These are phyloP conservation scores for Aspergillus hiratsukae DNA, from an alignment of 2,329 filamentous ascomycete species.

Conservation along the genomic window DNA sequence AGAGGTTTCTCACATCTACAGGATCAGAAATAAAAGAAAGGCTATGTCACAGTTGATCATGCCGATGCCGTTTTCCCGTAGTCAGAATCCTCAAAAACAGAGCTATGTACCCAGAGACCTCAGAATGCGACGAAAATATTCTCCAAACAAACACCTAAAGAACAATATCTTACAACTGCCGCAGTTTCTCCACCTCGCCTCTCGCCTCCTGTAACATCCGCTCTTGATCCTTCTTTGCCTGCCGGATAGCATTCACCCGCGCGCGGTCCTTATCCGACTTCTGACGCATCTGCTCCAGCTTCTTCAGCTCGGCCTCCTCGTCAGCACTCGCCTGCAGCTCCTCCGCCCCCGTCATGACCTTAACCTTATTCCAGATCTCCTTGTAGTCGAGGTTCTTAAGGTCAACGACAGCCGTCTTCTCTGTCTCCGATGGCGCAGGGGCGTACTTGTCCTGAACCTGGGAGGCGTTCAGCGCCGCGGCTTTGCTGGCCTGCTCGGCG, in stretches of 20 bases:
- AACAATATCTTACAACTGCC: slow-evolving; percentile 24
- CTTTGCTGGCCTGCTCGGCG: slow-evolving; percentile 27
- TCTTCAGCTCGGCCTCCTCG: slow-evolving; percentile 34
- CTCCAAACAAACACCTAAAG: slow-evolving; percentile 3
- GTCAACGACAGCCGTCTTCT: slow-evolving; percentile 35
- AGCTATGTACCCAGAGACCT: not conserved
- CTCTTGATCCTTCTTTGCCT: slow-evolving; percentile 44
- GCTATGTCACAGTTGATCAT: slow-evolving; percentile 22
- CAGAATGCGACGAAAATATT: slow-evolving; percentile 1
- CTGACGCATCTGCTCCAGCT: slow-evolving; percentile 31
- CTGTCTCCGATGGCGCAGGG: slow-evolving; percentile 25
- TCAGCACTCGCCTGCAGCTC: slow-evolving; percentile 29
- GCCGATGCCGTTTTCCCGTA: slow-evolving; percentile 9
- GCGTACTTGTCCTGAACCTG: slow-evolving; percentile 30
- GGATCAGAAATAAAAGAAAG: slow-evolving; percentile 11
- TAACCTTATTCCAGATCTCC: slow-evolving; percentile 42
- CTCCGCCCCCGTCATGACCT: slow-evolving; percentile 38
- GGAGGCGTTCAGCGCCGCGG: slow-evolving; percentile 21
- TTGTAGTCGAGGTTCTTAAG: slow-evolving; percentile 35
- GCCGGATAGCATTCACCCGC: slow-evolving; percentile 35
- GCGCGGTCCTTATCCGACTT: slow-evolving; percentile 37
- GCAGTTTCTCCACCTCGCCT: slow-evolving; percentile 41
- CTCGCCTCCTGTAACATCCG: slow-evolving; percentile 41
- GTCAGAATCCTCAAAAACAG: slow-evolving; percentile 3
- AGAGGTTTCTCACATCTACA: slow-evolving; percentile 16